phyloP scores from a whole-genome alignment of 2,329 filamentous ascomycete species.

The Aspergillus amoenus region DNA sequence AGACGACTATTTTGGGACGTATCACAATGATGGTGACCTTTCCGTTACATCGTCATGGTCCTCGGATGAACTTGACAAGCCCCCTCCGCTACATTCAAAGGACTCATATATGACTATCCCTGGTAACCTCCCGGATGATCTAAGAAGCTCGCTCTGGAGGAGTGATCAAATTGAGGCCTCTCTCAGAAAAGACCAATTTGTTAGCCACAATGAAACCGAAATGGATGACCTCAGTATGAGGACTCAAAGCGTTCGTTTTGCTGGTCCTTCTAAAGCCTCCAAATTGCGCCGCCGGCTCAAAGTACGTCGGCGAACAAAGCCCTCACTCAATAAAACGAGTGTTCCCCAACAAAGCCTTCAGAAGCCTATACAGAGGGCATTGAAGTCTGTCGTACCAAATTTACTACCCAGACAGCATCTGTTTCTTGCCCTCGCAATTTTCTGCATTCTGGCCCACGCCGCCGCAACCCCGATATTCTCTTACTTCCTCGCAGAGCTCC shows the following conservation, averaged over 20 bases:
- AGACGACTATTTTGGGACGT: not conserved
- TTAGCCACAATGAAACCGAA: not conserved
- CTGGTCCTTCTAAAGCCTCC: not conserved
- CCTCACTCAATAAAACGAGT: not conserved
- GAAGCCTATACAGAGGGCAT: conserved; percentile 51
- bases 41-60: not conserved
- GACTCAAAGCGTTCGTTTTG: not conserved
- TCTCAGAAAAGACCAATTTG: not conserved
- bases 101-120: not conserved
- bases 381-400: conserved; percentile 69
- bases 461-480: conserved; percentile 72
- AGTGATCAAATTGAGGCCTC: not conserved
- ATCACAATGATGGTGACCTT: not conserved
- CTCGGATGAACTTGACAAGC: not conserved
- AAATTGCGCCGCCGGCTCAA: not conserved
- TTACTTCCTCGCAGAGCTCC: conserved; percentile 70
- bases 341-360: not conserved
- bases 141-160: not conserved
- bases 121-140: not conserved
- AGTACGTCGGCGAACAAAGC: not conserved
- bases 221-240: not conserved
- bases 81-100: not conserved
- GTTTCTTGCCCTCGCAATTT: conserved; percentile 60
- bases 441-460: conserved; percentile 63
- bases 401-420: conserved; percentile 54